Evolutionary conservation across 1,139 yeast genomes (phyloP).

Genomic region (Pneumocystis jirovecii): DNA sequence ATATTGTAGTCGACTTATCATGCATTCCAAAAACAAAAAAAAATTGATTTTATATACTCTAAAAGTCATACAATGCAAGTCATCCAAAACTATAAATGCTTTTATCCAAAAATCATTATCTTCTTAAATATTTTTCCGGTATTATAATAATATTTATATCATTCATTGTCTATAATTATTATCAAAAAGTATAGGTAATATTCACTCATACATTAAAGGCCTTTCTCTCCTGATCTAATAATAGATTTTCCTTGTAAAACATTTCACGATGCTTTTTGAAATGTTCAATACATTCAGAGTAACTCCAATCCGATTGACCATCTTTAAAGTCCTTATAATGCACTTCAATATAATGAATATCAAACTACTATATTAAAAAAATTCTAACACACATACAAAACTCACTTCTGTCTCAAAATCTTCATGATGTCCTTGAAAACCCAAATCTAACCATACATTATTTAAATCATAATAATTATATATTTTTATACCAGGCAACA

Average conservation of each 20-base stretch:
- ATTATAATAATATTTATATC: background rate
- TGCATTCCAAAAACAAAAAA: constrained; percentile 2
- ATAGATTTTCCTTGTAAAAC: constrained; percentile 5
- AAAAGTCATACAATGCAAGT: background rate
- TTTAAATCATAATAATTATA: background rate
- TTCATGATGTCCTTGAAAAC: constrained; percentile 75
- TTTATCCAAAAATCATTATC: background rate
- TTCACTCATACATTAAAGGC: background rate
- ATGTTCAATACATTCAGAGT: constrained; percentile 16
- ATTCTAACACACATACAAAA: background rate
- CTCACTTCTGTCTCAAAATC: constrained; percentile 59
- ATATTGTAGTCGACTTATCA: constrained; percentile 44
- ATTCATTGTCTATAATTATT: background rate
- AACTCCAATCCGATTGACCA: constrained; percentile 16
- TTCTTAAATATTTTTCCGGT: background rate
- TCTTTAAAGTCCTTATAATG: constrained; percentile 46
- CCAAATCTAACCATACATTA: constrained; percentile 39
- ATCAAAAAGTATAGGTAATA: background rate
- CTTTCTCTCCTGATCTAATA: background rate
- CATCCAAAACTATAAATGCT: background rate
- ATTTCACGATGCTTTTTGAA: constrained; percentile 11
- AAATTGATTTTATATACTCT: background rate
- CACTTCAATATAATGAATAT: constrained; percentile 76
- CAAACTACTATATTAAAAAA: constrained; percentile 3
- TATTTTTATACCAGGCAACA: constrained; percentile 48